Percentiles rank a stretch among this genome's conserved stretches.
These are phyloP conservation scores for Sindora glabra DNA, from an alignment of 306 rosid species.

Conservation along the genomic window DNA sequence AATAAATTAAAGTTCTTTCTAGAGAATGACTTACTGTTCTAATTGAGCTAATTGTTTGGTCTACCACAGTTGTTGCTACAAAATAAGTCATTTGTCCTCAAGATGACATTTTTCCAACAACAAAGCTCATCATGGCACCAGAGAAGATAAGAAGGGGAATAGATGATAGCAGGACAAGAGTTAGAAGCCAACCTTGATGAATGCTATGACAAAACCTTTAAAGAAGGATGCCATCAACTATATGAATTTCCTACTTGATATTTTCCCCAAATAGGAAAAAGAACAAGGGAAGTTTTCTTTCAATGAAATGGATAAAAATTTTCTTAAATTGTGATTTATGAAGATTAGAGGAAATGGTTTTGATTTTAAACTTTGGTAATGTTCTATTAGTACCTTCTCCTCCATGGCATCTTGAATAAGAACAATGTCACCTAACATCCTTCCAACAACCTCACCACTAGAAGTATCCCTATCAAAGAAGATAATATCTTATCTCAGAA, in stretches of 20 bases:
- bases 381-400: slow-evolving; percentile 89
- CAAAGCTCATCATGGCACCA: slow-evolving; percentile 41
- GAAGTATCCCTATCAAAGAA: slow-evolving; percentile 67
- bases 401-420: slow-evolving; percentile 89
- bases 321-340: too few relatives aligned
- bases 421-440: slow-evolving; percentile 82
- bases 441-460: slow-evolving; percentile 62
- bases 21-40: slow-evolving; percentile 57
- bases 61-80: slow-evolving; percentile 62
- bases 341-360: too few relatives aligned
- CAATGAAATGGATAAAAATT: too few relatives aligned
- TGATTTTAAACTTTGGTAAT: too few relatives aligned
- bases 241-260: slow-evolving; percentile 57
- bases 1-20: background rate
- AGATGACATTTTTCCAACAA: slow-evolving; percentile 49
- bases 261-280: slow-evolving; percentile 3
- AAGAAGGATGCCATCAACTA: slow-evolving; percentile 40
- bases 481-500: slow-evolving; percentile 67
- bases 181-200: slow-evolving; percentile 68
- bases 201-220: slow-evolving; percentile 59
- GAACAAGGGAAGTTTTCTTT: too few relatives aligned
- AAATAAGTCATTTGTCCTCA: slow-evolving; percentile 64
- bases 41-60: slow-evolving; percentile 62
- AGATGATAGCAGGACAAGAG: slow-evolving; percentile 56
- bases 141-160: slow-evolving; percentile 59